Base-by-base conservation (phyloP, 2,329 filamentous ascomycete species). In the Nemania abortiva region DNA sequence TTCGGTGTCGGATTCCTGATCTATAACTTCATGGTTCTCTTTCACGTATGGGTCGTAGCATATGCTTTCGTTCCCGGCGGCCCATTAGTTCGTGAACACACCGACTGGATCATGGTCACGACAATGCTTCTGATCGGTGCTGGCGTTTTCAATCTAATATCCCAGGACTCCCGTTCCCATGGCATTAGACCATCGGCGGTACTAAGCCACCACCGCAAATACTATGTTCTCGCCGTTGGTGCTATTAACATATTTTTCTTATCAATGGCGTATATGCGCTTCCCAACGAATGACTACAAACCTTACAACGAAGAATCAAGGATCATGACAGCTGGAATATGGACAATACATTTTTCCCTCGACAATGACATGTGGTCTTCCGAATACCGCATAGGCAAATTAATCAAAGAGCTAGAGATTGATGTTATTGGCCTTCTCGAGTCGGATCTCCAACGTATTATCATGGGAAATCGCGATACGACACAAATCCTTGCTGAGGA, bases 281-380 rank as follows among this genome's bases (percentile, higher is more conserved):
- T 98, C 84, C 96, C 96, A 0, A 91, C 91, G 1, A 95, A 98
- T 79, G 90, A 98, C 82, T 97, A 98, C 83, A 89, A 89, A 65
- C 93, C 96, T 0, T 95, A 98, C 80, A 95, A 99, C 79, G 88
- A 89, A 45, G 90, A 97, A 62, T 92, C 95, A 71, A 96, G 96
- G 74, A 84, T 97, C 62, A 87, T 98, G 68, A 98, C 97, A 0
- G 94, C 94, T 0, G 96, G 96, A 74, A 98, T 99, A 79, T 99
- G 96, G 96, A 99, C 96, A 0, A 95, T 98, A 65, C 96, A 99
- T 83, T 99, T 99, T 81, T 95, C 93, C 15, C 89, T 99, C 22
- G 96, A 99, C 82, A 98, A 99, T 76, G 92, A 98, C 80, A 98
- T 98, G 95, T 98, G 94, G 94, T 95, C 93, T 10, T 97, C 95